Percentiles rank a stretch among this genome's conserved stretches.
Conservation (phyloP, 371 early-diverging fungal species). For the Lichtheimia hyalospora region DNA sequence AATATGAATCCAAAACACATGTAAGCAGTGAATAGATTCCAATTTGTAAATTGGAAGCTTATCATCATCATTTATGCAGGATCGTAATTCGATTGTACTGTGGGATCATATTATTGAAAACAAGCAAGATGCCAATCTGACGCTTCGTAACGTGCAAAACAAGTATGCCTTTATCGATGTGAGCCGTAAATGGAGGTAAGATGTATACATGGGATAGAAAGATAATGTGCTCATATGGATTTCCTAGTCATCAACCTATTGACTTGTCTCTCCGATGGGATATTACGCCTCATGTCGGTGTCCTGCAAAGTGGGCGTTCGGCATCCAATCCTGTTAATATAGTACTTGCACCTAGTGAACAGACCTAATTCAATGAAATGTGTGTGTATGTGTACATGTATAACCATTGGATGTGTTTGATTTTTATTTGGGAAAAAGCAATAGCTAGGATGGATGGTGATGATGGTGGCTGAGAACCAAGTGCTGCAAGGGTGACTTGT, state of each 20-base stretch:
- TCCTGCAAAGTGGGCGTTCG: conserved; percentile 59
- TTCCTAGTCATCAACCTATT: conserved; percentile 48
- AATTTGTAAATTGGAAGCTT: conserved; percentile 17
- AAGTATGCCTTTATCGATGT: conserved; percentile 74
- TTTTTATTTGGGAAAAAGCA: too few relatives aligned
- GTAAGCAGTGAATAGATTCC: too few relatives aligned
- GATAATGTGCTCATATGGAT: not conserved
- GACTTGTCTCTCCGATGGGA: conserved; percentile 87
- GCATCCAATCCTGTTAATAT: conserved; percentile 10
- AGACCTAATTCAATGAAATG: too few relatives aligned
- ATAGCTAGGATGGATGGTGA: too few relatives aligned
- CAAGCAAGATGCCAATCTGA: conserved; percentile 68
- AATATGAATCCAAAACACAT: conserved; percentile 72
- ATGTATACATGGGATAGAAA: conserved; percentile 11
- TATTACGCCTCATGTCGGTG: conserved; percentile 86
- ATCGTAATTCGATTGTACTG: conserved; percentile 79
- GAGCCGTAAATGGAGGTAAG: conserved; percentile 69
- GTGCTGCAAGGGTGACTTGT: not conserved
- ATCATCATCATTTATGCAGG: conserved; percentile 14
- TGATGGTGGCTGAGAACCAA: not conserved
- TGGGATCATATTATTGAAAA: conserved; percentile 90
- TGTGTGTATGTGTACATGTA: too few relatives aligned
- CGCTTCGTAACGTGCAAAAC: conserved; percentile 61
- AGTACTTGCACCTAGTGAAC: conserved; percentile 14
- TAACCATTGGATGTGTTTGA: too few relatives aligned